Base-by-base conservation (phyloP, 345 rosid genomes). In the Moricandia arvensis region DNA sequence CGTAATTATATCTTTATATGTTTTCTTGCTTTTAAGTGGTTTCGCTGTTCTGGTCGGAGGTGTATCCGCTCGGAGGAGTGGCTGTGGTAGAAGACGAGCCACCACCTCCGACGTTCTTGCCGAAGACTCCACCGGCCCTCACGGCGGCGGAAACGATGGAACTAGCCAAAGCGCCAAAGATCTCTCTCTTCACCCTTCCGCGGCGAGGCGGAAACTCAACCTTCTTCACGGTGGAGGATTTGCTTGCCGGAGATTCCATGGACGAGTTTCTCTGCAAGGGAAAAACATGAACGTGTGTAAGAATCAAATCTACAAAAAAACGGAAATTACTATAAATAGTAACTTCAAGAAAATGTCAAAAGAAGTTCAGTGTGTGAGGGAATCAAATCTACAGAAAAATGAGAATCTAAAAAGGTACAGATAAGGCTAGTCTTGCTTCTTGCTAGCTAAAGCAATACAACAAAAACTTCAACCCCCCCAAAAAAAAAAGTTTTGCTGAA, bases 21-120 rank as follows among this genome's bases (percentile, higher is more conserved):
- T 61, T 31, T 57, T 55, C 7, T 58, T 77, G 18, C 24, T 45
- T n/a, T 71, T 59, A 58, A 18, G 70, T 17, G 2, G 73, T 29
- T 54, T 78, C 53, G 11, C 13, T 78, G 70, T 38, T 78, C 7
- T 38, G 69, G 18, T 78, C 77, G 68, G 81, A 72, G 16, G 11
- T 68, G 66, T 78, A 67, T 4, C 64, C 81, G 17, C 81, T 78
- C 8, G 65, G 74, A 49, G 78, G 78, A 66, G 81, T 78, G 29
- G 69, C 29, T 64, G 69, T 38, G 63, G 74, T 13, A 21, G 77
- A 66, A 30, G 77, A 78, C 51, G 63, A 78, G 7, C 72, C 68
- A 49, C 68, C 63, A 33, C 66, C 72, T 34, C 45, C 63, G 6
- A 16, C 12, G n/a, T 37, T 69, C 51, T 37, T 75, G 1, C 74